These are phyloP conservation scores for Monosporozyma yasuniensis DNA, from an alignment of 805 yeast genomes.

Conservation along the genomic window DNA sequence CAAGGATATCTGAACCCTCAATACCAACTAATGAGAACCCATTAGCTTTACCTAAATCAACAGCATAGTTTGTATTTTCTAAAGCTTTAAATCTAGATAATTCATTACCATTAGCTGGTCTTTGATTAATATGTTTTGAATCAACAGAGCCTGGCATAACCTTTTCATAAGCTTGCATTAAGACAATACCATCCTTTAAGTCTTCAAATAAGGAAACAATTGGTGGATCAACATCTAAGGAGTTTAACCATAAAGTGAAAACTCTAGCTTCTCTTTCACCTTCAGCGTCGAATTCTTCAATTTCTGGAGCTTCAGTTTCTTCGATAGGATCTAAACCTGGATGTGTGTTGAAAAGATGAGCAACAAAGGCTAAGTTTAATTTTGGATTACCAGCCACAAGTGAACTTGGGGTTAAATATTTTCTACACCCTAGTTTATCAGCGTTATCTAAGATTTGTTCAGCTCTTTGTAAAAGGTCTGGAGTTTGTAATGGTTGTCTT, in stretches of 20 bases:
- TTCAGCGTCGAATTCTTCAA: conserved; percentile 97
- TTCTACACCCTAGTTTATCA: conserved; percentile 84
- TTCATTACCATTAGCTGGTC: conserved; percentile 66
- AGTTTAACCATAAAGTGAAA: conserved; percentile 93
- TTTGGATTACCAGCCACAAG: conserved; percentile 94
- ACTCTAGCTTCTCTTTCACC: conserved; percentile 99
- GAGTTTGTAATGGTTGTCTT: conserved; percentile 68
- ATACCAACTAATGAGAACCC: conserved; percentile 93
- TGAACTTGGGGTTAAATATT: conserved; percentile 88
- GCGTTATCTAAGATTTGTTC: conserved; percentile 81
- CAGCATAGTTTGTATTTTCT: conserved; percentile 98
- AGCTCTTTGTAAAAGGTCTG: conserved; percentile 71
- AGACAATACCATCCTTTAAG: conserved; percentile 80
- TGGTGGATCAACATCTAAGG: conserved; percentile 92
- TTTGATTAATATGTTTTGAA: conserved; percentile 70
- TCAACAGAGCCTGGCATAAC: conserved; percentile 91
- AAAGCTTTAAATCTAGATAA: conserved; percentile 86
- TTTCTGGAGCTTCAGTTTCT: conserved; percentile 83
- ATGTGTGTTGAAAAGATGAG: conserved; percentile 90
- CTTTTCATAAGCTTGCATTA: conserved; percentile 89
- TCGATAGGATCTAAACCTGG: conserved; percentile 96
- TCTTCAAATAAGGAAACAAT: conserved; percentile 89
- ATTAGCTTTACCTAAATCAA: conserved; percentile 87
- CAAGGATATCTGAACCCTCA: conserved; percentile 95
- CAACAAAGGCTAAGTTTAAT: conserved; percentile 93